Evolutionary conservation across 352 stramenopile species (phyloP), one percentile per base, ranked within the genome.

Genomic region (Phytophthora palmivora): DNA sequence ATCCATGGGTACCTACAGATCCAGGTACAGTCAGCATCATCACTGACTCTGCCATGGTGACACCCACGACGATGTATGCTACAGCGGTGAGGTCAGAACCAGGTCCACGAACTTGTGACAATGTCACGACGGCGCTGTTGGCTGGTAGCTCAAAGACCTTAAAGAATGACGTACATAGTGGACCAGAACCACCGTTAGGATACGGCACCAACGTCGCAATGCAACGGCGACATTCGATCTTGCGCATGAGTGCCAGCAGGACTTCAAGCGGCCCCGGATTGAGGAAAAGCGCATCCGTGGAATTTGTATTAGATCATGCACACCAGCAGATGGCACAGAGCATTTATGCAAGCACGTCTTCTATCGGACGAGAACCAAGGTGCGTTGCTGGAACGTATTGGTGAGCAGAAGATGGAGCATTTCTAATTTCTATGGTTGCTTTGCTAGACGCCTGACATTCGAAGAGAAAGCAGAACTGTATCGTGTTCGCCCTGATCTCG

Each of bases 381-480:
- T 92, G 56, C 11, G 65, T 58, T 46, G 12, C 24, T 28, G 6
- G 24, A 28, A 28, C 3, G 3, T 28, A 28, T 28, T 28, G 24
- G 6, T 3, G 24, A 28, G 24, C 24, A 28, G 24, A 12, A 16
- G 11, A 33, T 10, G 14, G 15, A 58, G 16, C 36, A 6, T 54
- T 52, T 43, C 24, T 54, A 34, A 53, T 24, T 54, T 32, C 42
- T 51, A 30, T 52, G 39, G 30, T 21, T 61, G 11, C 36, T 56
- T 70, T 37, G 19, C 47, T 28, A 91, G 85, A 36, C 76, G 87
- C 11, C 56, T 95, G 47, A 94, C 87, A 15, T 63, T 80, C 15
- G 82, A 92, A 71, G 87, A 95, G 64, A 92, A 89, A 61, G 78
- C 84, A 41, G 87, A 90, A 51, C 74, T 95, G 32, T 95, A 95